These are phyloP conservation scores for Paralagenidium karlingii DNA, from an alignment of 352 stramenopile genomes.

Conservation along the genomic window DNA sequence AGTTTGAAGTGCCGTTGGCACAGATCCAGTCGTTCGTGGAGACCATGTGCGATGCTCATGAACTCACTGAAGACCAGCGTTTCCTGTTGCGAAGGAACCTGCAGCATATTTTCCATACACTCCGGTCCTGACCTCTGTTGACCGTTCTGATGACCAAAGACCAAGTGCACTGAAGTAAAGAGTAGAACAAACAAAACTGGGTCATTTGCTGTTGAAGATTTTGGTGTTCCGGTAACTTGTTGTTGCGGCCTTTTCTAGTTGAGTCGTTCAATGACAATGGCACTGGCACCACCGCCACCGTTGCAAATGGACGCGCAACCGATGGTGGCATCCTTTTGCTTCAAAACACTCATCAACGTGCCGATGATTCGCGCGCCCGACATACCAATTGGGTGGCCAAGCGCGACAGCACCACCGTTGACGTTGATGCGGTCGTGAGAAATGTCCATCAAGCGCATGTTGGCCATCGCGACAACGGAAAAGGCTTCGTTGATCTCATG, in stretches of 20 bases:
- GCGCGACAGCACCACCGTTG: conserved; percentile 88
- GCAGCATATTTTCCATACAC: conserved; percentile 52
- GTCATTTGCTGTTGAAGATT: neutral
- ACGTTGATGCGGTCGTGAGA: conserved; percentile 91
- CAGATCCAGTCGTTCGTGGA: conserved; percentile 81
- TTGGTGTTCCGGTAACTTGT: neutral
- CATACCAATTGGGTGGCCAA: conserved; percentile 77
- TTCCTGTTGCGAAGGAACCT: conserved; percentile 72
- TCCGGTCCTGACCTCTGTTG: conserved; percentile 15
- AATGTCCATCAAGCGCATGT: conserved; percentile 91
- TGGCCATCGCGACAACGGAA: conserved; percentile 92
- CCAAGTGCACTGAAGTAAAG: no score
- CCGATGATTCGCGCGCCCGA: conserved; percentile 91
- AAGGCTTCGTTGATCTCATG: conserved; percentile 99
- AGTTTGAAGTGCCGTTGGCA: conserved; percentile 65
- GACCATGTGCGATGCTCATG: conserved; percentile 78
- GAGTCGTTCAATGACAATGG: conserved; percentile 91
- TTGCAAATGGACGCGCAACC: conserved; percentile 97
- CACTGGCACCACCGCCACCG: conserved; percentile 93
- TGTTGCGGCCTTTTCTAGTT: conserved; percentile 33
- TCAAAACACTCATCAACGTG: conserved; percentile 90
- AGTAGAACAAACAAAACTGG: neutral
- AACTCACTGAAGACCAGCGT: conserved; percentile 76
- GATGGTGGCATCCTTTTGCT: conserved; percentile 91
- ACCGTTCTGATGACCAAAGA: no score